Base-by-base conservation (phyloP, 2,329 filamentous ascomycete genomes). In the Aspergillus oerlinghausenensis region DNA sequence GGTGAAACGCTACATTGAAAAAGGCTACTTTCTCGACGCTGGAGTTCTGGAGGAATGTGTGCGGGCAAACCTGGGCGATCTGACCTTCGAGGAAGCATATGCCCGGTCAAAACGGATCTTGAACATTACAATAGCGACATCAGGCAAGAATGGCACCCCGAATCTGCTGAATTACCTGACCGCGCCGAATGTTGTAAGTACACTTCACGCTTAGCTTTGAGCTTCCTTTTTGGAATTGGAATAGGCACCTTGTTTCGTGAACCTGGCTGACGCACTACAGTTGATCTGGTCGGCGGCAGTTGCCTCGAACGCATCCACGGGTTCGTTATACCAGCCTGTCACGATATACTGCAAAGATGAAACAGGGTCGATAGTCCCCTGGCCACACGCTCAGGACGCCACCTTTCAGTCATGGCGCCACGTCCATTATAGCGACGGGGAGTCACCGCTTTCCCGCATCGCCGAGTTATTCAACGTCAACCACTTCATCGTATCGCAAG, bases 21-120 rank as follows among this genome's bases (percentile, higher is more conserved):
- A 92, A 63, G 92, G 92, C 0, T 91, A 95, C 67, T 89, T 96
- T 57, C 81, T 96, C 29, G 92, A 97, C 70, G 85, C 90, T 3
- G 84, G 82, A 43, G 87, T 95, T 9, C 76, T 97, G 49, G 91
- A 95, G 69, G 85, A 92, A 57, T 93, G 90, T 63, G 88, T 97
- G 14, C 83, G 88, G 56, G 85, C 87, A 14, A 96, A 96, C 63
- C 86, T 96, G 14, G 92, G 92, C 9, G 89, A 96, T 66, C 71
- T 96, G 60, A 97, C 92, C 0, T 97, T 97, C 67, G 90, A 95
- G 72, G 93, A 97, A 75, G 93, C 93, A 0, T 96, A 92, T 68
- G 84, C 87, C 52, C 85, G 86, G 59, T 96, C 91, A 42, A 94
- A 94, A 69, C 82, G 91, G 51, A 86, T 96, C 3, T 78, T 97